Percentiles rank a stretch among this genome's conserved stretches.
Evolutionary conservation across 495 filamentous ascomycete genomes (phyloP).

Genomic region (Xylaria longipes): DNA sequence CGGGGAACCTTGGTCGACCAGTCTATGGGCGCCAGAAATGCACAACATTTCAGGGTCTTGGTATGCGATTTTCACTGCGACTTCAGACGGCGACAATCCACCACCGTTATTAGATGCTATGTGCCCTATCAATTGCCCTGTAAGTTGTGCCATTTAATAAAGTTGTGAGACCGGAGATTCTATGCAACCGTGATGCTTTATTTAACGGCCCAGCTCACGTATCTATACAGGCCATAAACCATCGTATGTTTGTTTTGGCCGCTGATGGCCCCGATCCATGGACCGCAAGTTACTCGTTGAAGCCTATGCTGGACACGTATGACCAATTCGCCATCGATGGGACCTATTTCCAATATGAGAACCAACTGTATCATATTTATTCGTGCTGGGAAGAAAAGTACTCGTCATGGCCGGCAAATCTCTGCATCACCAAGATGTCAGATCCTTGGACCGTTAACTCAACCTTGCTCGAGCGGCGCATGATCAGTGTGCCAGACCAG

Average conservation of each 20-base stretch:
- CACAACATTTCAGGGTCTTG: slow-evolving; percentile 52
- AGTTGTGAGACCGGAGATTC: not conserved
- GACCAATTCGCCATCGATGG: slow-evolving; percentile 61
- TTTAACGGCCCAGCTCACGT: slow-evolving; percentile 40
- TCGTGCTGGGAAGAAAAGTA: slow-evolving; percentile 56
- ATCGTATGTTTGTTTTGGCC: slow-evolving; percentile 59
- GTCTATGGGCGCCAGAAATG: slow-evolving; percentile 58
- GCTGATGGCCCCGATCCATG: slow-evolving; percentile 49
- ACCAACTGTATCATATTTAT: slow-evolving; percentile 57
- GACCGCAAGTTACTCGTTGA: slow-evolving; percentile 48
- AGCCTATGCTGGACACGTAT: slow-evolving; percentile 55
- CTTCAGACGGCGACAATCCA: slow-evolving; percentile 45
- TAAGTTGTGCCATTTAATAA: slow-evolving; percentile 15
- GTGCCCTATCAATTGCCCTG: slow-evolving; percentile 47
- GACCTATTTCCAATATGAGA: slow-evolving; percentile 52
- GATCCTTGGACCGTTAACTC: slow-evolving; percentile 55
- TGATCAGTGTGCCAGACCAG: slow-evolving; percentile 51
- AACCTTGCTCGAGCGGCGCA: slow-evolving; percentile 49
- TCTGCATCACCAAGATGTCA: slow-evolving; percentile 56
- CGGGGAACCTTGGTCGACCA: slow-evolving; percentile 50
- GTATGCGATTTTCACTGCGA: slow-evolving; percentile 61
- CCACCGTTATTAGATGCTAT: slow-evolving; percentile 38
- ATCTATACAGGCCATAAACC: slow-evolving; percentile 51
- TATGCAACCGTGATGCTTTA: not conserved
- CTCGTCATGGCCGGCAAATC: slow-evolving; percentile 56